Evolutionary conservation across 768 basidiomycete genomes (phyloP), one percentile per base, ranked within the genome.

Genomic region (Mycena leptocephala): DNA sequence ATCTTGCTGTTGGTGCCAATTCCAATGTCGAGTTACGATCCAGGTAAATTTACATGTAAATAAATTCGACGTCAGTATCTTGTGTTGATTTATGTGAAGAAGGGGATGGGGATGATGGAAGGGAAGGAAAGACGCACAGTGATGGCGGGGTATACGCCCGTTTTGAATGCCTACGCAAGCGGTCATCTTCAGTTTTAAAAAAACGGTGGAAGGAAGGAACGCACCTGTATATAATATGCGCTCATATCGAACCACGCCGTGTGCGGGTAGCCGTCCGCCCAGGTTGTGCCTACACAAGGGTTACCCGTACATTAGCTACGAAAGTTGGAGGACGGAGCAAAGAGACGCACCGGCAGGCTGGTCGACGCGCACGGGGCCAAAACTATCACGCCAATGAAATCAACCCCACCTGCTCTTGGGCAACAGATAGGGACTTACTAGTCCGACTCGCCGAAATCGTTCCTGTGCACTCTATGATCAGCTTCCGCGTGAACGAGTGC

Each of bases 391-490:
- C 37, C 9, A 37, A n/a, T 13, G n/a, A 3, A 39, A 22, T n/a
- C n/a, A n/a, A n/a, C n/a, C n/a, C n/a, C n/a, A n/a, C n/a, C n/a
- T n/a, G n/a, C n/a, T n/a, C n/a, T n/a, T n/a, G n/a, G n/a, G 28
- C 7, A 5, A 18, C 18, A 61, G 14, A 22, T 9, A 32, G 30
- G 32, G 53, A 14, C 35, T 22, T 79, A 90, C 89, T 96, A 95
- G 80, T 93, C 90, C 0, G 93, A 93, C 85, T 96, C 95, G 77
- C 94, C 94, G 77, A 88, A 95, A 81, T 95, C 93, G 84, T 96
- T 96, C 89, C 90, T 90, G 55, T 10, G 30, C 55, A 32, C 41
- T 63, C 16, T 9, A 46, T 28, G 22, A 39, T 5, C n/a, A 13
- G n/a, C n/a, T n/a, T n/a, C n/a, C n/a, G n/a, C n/a, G n/a, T n/a